Evolutionary conservation across 345 rosid genomes (phyloP).

Genomic region (Murraya koenigii): DNA sequence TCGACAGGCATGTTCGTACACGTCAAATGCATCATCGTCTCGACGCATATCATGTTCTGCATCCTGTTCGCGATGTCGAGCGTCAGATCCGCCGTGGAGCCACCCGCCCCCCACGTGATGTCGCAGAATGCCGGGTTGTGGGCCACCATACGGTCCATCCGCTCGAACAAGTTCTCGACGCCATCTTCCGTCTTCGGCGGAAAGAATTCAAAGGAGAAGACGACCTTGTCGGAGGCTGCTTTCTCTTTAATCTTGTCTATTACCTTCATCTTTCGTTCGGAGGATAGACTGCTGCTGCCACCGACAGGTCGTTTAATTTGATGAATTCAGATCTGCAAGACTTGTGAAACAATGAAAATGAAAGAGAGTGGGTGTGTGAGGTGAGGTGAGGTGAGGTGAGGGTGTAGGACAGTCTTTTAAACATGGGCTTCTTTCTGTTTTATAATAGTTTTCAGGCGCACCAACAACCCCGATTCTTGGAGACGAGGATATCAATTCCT

Average conservation of each 20-base stretch:
- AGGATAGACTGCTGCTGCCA: neutral
- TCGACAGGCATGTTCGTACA: constrained; percentile 98
- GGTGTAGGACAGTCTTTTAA: too few relatives aligned
- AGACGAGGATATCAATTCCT: constrained; percentile 6
- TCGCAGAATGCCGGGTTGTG: constrained; percentile 93
- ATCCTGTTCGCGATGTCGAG: constrained; percentile 89
- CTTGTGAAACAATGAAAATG: neutral
- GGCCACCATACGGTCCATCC: constrained; percentile 93
- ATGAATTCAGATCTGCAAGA: too few relatives aligned
- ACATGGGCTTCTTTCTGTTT: neutral
- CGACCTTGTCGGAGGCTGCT: constrained; percentile 40
- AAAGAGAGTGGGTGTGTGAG: neutral
- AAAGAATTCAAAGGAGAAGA: constrained; percentile 97
- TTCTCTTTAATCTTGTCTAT: constrained; percentile 65
- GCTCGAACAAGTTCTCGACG: constrained; percentile 91
- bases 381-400: too few relatives aligned
- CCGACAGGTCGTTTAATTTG: neutral
- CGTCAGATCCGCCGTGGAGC: constrained; percentile 94
- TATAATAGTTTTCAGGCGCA: neutral
- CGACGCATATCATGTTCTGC: constrained; percentile 97
- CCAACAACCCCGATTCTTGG: constrained; percentile 14
- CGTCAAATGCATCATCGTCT: constrained; percentile 99
- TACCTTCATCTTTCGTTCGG: constrained; percentile 62
- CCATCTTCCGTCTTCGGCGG: constrained; percentile 99
- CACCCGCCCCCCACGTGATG: constrained; percentile 99